Base-by-base conservation (phyloP, 2,329 filamentous ascomycete species). In the Cladophialophora exuberans region DNA sequence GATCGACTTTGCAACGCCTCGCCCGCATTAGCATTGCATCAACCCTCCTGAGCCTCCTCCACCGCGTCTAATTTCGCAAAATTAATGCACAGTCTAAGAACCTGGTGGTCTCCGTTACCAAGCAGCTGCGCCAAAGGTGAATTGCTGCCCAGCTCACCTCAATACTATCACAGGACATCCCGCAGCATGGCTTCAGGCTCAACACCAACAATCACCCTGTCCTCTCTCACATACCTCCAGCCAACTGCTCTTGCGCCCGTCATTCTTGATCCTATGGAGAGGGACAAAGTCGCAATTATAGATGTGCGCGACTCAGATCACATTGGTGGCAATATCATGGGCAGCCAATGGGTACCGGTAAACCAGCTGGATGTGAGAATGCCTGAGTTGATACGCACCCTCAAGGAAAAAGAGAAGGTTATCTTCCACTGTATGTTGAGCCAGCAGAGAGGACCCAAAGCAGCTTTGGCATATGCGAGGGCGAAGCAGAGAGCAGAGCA, bases 341-440 rank as follows among this genome's bases (percentile, higher is more conserved):
- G 84, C 56, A 88, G 86, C 28, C 83, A 81, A 47, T 89, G 96
- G 78, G 80, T 90, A 10, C 91, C 94, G 0, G 88, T 83, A 46
- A 75, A 74, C 41, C 83, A 84, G 15, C 82, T 97, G 44, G 89
- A 96, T 65, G 82, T 83, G 68, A 84, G 81, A 63, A 83, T 94
- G 71, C 88, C 92, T 0, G 89, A 91, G 60, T 83, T 99, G n/a
- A 79, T 96, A 10, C 84, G 90, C 53, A 85, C 82, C 38, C 81
- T 97, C 43, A 77, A 84, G 62, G 84, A 87, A 67, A 91, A 90
- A 71, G 83, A 94, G 52, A 87, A 82, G 9, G 90, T 99, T 11
- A 83, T 99, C 1, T 99, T 99, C 72, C 94, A 99, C 75, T 99
- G 94, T 73, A 88, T 89, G 15, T 77, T 97, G 52, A 93, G 88